Base-by-base conservation (phyloP, 768 basidiomycete genomes). In the Tephrocybe sp. region DNA sequence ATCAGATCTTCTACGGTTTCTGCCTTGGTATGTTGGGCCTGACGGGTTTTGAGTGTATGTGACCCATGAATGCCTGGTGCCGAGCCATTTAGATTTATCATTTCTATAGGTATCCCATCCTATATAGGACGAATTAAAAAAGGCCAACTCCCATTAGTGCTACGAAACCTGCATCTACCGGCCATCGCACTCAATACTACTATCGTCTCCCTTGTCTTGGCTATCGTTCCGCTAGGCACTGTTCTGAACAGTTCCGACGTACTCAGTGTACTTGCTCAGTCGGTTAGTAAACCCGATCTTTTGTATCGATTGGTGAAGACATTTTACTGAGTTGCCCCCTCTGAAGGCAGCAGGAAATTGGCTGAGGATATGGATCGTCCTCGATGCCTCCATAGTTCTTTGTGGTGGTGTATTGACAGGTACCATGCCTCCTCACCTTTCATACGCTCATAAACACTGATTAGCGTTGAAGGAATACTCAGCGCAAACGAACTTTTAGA, bases 321-420 rank as follows among this genome's bases (percentile, higher is more conserved):
- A n/a, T n/a, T n/a, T n/a, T n/a, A n/a, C n/a, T n/a, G n/a, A n/a
- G n/a, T n/a, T n/a, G n/a, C n/a, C n/a, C n/a, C 8, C 14, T 16
- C 50, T 51, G 35, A 35, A 84, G 84, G 72, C 71, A 1, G 82
- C 77, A 0, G 84, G 84, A 1, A 67, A 62, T 12, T 88, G 85
- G 85, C 60, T 90, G 19, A 69, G 84, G 13, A 73, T 72, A 11
- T 80, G 79, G 73, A 70, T 87, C 10, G 84, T 82, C 0, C 72
- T 80, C 0, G 87, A 91, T 56, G 84, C 86, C 3, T 73, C 84
- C 39, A 62, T 85, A n/a, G 87, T 89, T 12, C 73, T 90, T 2
- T 85, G 82, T 49, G 87, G 84, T 1, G 86, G 85, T 1, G 81
- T 89, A 22, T 70, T 89, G 7, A 83, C 85, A 35, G 87, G 87